Evolutionary conservation across 768 basidiomycete species (phyloP).

Genomic region (Phaeotremella fagi): DNA sequence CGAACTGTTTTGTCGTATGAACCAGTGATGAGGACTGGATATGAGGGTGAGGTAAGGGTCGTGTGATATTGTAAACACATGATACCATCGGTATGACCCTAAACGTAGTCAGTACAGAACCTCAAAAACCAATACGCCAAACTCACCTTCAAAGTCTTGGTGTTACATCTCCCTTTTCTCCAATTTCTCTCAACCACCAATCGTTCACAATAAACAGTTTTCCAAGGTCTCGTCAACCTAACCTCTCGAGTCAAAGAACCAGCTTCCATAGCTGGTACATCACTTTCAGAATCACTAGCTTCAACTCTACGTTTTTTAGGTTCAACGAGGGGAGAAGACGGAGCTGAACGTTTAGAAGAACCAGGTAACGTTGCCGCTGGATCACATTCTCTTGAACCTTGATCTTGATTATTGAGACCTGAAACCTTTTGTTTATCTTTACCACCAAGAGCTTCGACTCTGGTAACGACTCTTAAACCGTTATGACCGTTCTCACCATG

Average conservation of each 20-base stretch:
- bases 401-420: neutral
- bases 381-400: slow-evolving; percentile 6
- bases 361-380: neutral
- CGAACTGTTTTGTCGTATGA: slow-evolving; percentile 92
- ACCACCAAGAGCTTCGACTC: slow-evolving; percentile 27
- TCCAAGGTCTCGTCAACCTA: slow-evolving; percentile 79
- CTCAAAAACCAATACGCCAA: too few species aligned
- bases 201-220: slow-evolving; percentile 96
- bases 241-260: slow-evolving; percentile 26
- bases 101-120: too few species aligned
- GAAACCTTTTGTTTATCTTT: neutral
- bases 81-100: slow-evolving; percentile 88
- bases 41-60: slow-evolving; percentile 59
- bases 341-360: slow-evolving; percentile 12
- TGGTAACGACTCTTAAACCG: slow-evolving; percentile 23
- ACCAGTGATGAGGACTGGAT: slow-evolving; percentile 90
- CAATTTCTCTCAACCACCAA: slow-evolving; percentile 94
- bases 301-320: slow-evolving; percentile 26
- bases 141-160: slow-evolving; percentile 64
- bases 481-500: slow-evolving; percentile 12
- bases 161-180: slow-evolving; percentile 83
- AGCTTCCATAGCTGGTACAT: neutral
- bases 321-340: neutral
- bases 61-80: slow-evolving; percentile 94
- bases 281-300: slow-evolving; percentile 29